Evolutionary conservation across 371 early-diverging fungal species (phyloP), one percentile per base, ranked within the genome.

Genomic region (Vairimorpha apis): DNA sequence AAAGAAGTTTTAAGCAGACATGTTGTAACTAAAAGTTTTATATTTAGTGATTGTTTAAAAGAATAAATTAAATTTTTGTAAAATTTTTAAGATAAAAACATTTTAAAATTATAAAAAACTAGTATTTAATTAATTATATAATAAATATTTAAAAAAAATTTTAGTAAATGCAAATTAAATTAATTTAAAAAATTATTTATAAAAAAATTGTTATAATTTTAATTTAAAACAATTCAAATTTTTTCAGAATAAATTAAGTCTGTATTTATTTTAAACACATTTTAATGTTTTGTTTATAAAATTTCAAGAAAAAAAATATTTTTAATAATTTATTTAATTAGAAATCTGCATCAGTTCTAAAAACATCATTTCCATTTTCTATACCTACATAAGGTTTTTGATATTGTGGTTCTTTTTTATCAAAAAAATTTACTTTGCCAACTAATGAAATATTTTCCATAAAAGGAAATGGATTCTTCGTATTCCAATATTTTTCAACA

Each of bases 341-440:
- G 49, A 83, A 83, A 43, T 81, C 80, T 1, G 77, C 80, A 53
- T 79, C 75, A 27, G 64, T 70, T 29, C 43, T 64, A 63, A 83
- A 81, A 0, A 53, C 30, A 35, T 43, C 60, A 32, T 75, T 70
- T 29, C 65, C 60, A 33, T 78, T 71, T 32, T 64, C 56, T 14
- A 72, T 67, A 25, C 84, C 84, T 23, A 82, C 80, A 63, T 65
- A 76, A 53, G 94, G 89, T 85, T 93, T 94, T 81, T 95, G 95
- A 83, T 98, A 98, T 79, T 96, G 96, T 16, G 92, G 91, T 38
- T 97, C 97, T 77, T 89, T 89, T 88, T 96, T 96, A 85, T 98
- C 99, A 78, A 98, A 98, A 86, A 98, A 98, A 87, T 98, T 98
- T 66, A 97, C 94, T 87, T 98, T 98, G 77, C 97, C 97, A 58